Evolutionary conservation across 2,329 filamentous ascomycete genomes (phyloP), one percentile per base, ranked within the genome.

Genomic region (Dactylella cylindrospora): DNA sequence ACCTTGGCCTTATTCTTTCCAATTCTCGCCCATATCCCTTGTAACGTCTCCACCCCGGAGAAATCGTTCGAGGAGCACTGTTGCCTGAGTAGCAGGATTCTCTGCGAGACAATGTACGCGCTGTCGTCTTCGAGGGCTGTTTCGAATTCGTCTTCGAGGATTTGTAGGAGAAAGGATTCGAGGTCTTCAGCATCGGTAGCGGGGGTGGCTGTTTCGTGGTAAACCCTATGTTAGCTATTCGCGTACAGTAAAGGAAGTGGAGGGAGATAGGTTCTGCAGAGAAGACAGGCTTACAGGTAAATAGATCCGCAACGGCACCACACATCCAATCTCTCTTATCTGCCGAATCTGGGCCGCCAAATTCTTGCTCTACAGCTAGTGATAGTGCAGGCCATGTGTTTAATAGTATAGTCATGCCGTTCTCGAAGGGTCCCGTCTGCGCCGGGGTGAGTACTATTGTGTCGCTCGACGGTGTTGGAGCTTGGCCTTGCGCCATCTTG

Each of bases 251-350:
- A 64, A 15, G 12, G 29, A 41, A 49, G 47, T 23, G 65, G 59
- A 46, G 36, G 70, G 62, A 64, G 67, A 44, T 8, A 4, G 10
- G 29, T 10, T 32, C 10, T 32, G 29, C 29, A n/a, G 10, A 32
- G n/a, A 32, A 32, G n/a, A n/a, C n/a, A n/a, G n/a, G n/a, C 45
- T 10, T 44, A 55, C 59, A 51, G 33, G 78, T 77, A 68, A 96
- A 85, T 65, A 95, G 82, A 20, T 95, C 88, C 59, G 84, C 85
- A 47, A 97, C 79, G 35, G 86, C 87, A 66, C 90, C 90, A 45
- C 88, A 91, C 70, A 98, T 88, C 91, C 90, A 97, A 78, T 95
- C 91, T 70, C 91, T 86, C 77, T 97, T 97, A 74, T 94, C 89
- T 62, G 79, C 73, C 17, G 84, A 85, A 70, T 89, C 84, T 32